A percentile compares a stretch with the other conserved stretches of the same genome.
phyloP scores from a whole-genome alignment of 202 grass and related monocot species.

The Dendrocalamus latiflorus region DNA sequence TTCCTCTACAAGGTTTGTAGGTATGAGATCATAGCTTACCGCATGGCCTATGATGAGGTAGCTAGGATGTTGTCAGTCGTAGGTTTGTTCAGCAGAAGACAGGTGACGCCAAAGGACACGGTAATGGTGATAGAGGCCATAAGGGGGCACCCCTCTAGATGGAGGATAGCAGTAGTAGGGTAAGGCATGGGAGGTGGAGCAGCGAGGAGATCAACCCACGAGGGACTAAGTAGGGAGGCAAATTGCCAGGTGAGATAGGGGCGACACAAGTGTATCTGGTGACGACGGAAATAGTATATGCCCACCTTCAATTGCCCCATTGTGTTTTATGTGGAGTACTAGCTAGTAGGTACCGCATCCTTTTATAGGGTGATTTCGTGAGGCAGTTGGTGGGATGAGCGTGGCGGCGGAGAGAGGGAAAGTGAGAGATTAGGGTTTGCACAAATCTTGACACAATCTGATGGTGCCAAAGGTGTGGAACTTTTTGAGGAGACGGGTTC shows the following conservation, averaged over 20 bases:
- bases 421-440: background rate
- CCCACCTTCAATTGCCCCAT: background rate
- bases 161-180: background rate
- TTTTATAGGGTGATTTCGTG: background rate
- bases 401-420: background rate
- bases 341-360: fast-evolving
- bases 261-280: background rate
- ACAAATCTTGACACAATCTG: background rate
- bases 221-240: too few relatives aligned
- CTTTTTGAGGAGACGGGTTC: too few relatives aligned
- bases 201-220: background rate
- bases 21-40: background rate
- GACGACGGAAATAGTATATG: background rate
- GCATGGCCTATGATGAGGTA: background rate
- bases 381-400: background rate
- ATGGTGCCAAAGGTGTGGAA: background rate
- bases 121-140: background rate
- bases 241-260: too few relatives aligned
- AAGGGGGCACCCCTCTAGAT: background rate
- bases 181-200: background rate
- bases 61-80: too few relatives aligned
- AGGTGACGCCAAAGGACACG: too few relatives aligned
- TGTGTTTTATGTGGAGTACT: background rate
- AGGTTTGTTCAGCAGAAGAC: too few relatives aligned
- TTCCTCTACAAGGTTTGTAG: too few relatives aligned